Evolutionary conservation across 2,329 filamentous ascomycete genomes (phyloP).

Genomic region (Aspergillus awamori): DNA sequence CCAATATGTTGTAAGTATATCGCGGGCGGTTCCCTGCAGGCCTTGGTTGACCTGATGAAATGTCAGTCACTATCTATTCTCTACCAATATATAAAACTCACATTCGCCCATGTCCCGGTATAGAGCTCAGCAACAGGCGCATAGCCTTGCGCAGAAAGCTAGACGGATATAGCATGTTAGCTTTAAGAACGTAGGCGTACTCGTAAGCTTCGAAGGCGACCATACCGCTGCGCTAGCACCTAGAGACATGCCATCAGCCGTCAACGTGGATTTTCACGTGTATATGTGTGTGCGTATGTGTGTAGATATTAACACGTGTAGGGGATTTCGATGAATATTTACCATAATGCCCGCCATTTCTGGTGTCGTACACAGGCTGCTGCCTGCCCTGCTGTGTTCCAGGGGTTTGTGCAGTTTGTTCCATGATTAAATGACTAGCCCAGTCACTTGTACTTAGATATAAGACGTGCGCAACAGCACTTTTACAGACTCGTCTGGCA

Average conservation of each 20-base stretch:
- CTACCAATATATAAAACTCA: constrained; percentile 49
- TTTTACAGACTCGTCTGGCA: neutral
- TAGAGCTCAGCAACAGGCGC: constrained; percentile 89
- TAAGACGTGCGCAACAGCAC: neutral
- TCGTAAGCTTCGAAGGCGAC: constrained; percentile 23
- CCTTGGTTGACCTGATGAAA: constrained; percentile 82
- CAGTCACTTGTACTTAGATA: neutral
- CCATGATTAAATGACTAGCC: constrained; percentile 48
- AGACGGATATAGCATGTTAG: constrained; percentile 27
- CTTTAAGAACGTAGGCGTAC: neutral
- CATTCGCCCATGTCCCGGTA: constrained; percentile 93
- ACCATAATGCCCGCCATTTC: constrained; percentile 79
- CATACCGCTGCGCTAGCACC: constrained; percentile 70
- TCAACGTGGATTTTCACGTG: too few species aligned
- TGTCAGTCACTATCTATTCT: constrained; percentile 26
- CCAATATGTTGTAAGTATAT: constrained; percentile 98
- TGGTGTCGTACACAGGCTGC: constrained; percentile 71
- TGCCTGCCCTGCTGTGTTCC: constrained; percentile 63
- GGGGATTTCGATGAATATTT: constrained; percentile 31
- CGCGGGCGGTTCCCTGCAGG: constrained; percentile 86
- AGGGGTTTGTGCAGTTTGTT: constrained; percentile 57
- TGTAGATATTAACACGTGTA: neutral
- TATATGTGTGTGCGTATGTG: neutral
- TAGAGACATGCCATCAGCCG: constrained; percentile 34
- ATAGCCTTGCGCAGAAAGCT: constrained; percentile 86